Evolutionary conservation across 257 asterid species (phyloP), one percentile per base, ranked within the genome.

Genomic region (Leptodermis oblonga): DNA sequence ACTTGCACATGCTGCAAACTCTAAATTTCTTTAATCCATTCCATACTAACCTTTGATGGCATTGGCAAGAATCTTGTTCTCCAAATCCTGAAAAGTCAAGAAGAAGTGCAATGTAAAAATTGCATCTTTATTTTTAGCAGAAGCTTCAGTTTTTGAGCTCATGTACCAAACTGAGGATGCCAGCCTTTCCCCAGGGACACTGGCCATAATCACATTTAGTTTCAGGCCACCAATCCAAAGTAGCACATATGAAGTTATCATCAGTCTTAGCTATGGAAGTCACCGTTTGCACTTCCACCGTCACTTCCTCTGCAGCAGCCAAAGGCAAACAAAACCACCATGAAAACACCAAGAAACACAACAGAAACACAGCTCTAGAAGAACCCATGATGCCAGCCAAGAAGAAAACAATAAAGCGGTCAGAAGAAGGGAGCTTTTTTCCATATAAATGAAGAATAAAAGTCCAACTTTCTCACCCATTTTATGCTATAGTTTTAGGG

Each of bases 191-290:
- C 95, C 95, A 89, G 4, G 96, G 95, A 55, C 95, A 87, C 72
- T 84, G 88, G 67, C 76, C 79, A 67, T 84, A 89, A 75, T 89
- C 74, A 74, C 95, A 89, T 71, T 89, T 89, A 48, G 70, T 75
- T 58, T 75, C 73, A 62, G 96, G 96, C 96, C 96, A 89, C 96
- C 96, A 89, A 76, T 89, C 96, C 73, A 89, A 23, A 59, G 96
- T 89, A 13, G 88, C 90, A 76, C 96, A 89, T 5, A 89, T 77
- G 76, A 89, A 87, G 69, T 78, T 72, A n/a, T 87, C 87, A 72
- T 89, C 96, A 37, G 92, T 89, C 62, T 59, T 54, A 2, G 88
- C 96, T 14, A 87, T 81, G 77, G 86, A 51, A 39, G 68, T 77
- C 25, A 62, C 74, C 15, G 88, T 85, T 39, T 69, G 69, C 54